Evolutionary conservation across 2,329 filamentous ascomycete species (phyloP), one percentile per base, ranked within the genome.

Genomic region (Tricladium varicosporioides): DNA sequence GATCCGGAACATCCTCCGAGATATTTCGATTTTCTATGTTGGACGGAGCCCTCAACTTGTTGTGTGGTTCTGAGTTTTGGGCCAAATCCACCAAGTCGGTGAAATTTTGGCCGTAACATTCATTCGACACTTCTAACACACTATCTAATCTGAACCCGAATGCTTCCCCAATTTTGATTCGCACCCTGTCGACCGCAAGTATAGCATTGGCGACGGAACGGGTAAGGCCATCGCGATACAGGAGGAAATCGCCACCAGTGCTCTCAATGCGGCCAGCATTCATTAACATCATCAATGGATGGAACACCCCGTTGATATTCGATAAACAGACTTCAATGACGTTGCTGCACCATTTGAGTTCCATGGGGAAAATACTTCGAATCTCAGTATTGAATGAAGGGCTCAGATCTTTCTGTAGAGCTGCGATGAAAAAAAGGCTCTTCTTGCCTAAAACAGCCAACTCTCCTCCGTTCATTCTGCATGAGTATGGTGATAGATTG

Each of bases 221-320:
- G 1, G 56, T 60, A 2, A 60, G 49, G 2, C 59, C 59, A n/a
- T 56, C 46, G 27, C 9, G 16, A 33, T 27, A 27, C 22, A 27
- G 22, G 22, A 27, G 22, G 22, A 59, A 61, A 4, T 54, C 42
- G 5, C 56, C 51, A 4, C 9, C 33, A 7, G 57, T 54, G 22
- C 45, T 55, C 18, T 61, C 59, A 33, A 61, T 59, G 5, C 59
- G 53, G 3, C 59, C 57, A 18, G 59, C 59, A 53, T 59, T 61
- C 59, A 61, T 59, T 5, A 61, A 14, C 48, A 59, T 61, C 59
- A 61, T 61, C 11, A 61, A 43, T 9, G 59, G 59, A 48, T 61
- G 59, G 31, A 61, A 61, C n/a, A 59, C 59, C 7, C 59, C 59
- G n/a, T 61, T 61, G 22, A 61, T 56, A 19, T 61, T 61, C 5